Base-by-base conservation (phyloP, 2,329 filamentous ascomycete genomes). In the Fusarium sp. region DNA sequence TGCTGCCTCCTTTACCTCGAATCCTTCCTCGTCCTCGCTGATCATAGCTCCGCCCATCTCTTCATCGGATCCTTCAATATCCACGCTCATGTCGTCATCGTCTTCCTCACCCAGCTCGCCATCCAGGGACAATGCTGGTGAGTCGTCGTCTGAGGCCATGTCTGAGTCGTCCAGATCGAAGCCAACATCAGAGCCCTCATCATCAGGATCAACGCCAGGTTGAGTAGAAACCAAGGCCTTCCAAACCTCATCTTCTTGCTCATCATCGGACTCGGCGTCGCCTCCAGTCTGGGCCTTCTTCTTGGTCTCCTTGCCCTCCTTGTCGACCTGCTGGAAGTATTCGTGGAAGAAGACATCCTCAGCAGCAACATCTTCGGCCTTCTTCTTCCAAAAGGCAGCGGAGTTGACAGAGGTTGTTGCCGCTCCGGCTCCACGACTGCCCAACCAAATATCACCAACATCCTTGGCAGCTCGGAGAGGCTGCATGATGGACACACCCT, bases 311-410 rank as follows among this genome's bases (percentile, higher is more conserved):
- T 91, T 87, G 58, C 78, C 78, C 51, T 85, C 82, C 79, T 90
- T 94, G 67, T 89, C 89, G 57, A 92, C 81, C 65, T 91, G 88
- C 63, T 89, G 91, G 81, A 99, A 99, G 87, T 99, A 99, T 71
- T 94, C 91, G 80, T 99, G 96, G 88, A 99, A 99, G 88, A 99
- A 99, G 39, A 94, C 92, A 77, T 99, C 96, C 70, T 99, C 94
- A 1, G 90, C 93, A 5, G 92, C 90, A 44, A 99, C 91, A 55
- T 98, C 91, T 68, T 94, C 91, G n/a, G 88, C 85, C 82, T 94
- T 94, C 87, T 93, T 94, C 75, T 91, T 91, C 93, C 94, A 97
- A 85, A 99, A 99, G 5, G 89, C 84, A 67, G 97, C 92, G 2
- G 91, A 91, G 80, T 99, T 99, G 79, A 99, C 86, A 7, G 82